A percentile compares a stretch with the other conserved stretches of the same genome.
Conservation (phyloP, 371 early-diverging fungal species). For the Catenaria anguillulae region DNA sequence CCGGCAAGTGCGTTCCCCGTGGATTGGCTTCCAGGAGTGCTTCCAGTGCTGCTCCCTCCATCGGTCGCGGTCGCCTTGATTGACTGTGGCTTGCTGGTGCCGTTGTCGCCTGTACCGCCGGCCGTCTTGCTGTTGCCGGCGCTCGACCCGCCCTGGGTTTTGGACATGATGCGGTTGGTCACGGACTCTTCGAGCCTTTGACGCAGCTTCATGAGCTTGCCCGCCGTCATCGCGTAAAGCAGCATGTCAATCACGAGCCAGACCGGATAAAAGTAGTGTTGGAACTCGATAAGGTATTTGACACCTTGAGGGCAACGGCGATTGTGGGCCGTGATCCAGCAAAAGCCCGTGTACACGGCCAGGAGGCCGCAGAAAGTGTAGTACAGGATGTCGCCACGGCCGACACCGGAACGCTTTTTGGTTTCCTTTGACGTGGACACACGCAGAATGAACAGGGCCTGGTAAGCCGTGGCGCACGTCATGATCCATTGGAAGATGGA, state of each 20-base stretch:
- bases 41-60: too few relatives aligned
- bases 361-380: background rate
- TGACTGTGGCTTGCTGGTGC: too few relatives aligned
- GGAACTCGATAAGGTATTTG: background rate
- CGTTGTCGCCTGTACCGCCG: too few relatives aligned
- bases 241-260: background rate
- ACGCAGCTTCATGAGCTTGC: background rate
- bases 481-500: conserved; percentile 3
- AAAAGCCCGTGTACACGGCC: background rate
- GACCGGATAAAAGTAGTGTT: conserved; percentile 5
- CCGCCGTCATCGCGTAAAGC: background rate
- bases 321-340: conserved; percentile 1
- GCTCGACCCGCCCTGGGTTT: too few relatives aligned
- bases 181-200: too few relatives aligned
- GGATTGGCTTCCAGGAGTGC: too few relatives aligned
- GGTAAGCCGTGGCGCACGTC: background rate
- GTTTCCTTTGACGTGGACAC: background rate
- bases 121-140: too few relatives aligned
- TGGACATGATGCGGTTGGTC: too few relatives aligned
- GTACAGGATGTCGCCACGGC: background rate
- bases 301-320: conserved; percentile 3
- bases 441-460: background rate
- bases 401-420: too few relatives aligned
- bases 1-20: too few relatives aligned
- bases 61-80: too few relatives aligned